Base-by-base conservation (phyloP, 116 monocot species). In the Cymodocea nodosa region DNA sequence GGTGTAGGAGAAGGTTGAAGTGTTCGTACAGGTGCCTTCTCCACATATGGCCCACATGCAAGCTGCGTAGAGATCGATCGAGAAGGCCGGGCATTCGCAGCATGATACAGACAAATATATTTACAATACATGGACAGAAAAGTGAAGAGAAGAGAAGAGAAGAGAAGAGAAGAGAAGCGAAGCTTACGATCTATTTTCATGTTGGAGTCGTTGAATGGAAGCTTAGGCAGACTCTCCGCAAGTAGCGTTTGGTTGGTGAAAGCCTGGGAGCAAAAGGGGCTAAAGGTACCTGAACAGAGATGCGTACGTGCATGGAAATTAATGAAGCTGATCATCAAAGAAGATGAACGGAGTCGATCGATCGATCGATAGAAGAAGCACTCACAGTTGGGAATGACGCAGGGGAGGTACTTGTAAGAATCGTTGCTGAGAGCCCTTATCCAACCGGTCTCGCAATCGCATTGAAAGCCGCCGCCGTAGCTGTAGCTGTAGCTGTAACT, bases 361-460 rank as follows among this genome's bases (percentile, higher is more conserved):
- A n/a, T n/a, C n/a, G n/a, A n/a, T n/a, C n/a, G n/a, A n/a, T n/a
- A n/a, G n/a, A n/a, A n/a, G n/a, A n/a, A 49, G 12, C 12, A 56
- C 77, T 71, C 39, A 77, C 77, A 77, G 48, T 71, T 62, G 65
- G 77, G 71, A 55, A 77, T n/a, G 4, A 71, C 60, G 53, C 77
- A 77, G 66, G 77, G 77, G 40, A 70, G 70, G 50, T 65, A 67
- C 23, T 51, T 11, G 22, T 65, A 52, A 14, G 19, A 8, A 50
- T 40, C 18, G 50, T 4, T 40, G 40, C 39, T 15, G 15, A 23
- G 10, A 24, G 57, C 13, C 58, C 50, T 64, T 50, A 64, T 65
- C 77, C 77, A 77, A 17, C 77, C 77, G 16, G 64, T 22, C 39
- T 77, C 61, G 52, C 77, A 77, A 5, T 2, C 10, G 52, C 59